Evolutionary conservation across 2,329 filamentous ascomycete genomes (phyloP), one percentile per base, ranked within the genome.

Genomic region (Coniochaeta sp.): DNA sequence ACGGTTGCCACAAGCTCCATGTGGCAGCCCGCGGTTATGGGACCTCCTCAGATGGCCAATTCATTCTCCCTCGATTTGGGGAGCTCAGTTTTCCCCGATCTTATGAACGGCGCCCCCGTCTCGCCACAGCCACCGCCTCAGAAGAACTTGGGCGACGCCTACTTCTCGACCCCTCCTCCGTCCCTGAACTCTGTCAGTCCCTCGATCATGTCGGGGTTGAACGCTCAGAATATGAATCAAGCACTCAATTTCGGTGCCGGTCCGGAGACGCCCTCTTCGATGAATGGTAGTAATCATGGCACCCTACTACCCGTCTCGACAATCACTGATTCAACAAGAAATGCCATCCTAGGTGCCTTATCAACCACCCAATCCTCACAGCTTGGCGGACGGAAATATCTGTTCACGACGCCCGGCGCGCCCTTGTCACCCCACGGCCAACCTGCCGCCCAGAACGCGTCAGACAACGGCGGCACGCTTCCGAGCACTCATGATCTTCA

Each of bases 401-500:
- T 84, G 59, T 81, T 84, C 69, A 79, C 80, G 65, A 80, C 79
- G 54, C 78, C 80, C 63, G 79, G 75, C 66, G 83, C 83, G 57
- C 81, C 82, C 22, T 72, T 83, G 66, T 82, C 82, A 62, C 76
- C 82, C 60, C 79, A 81, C 64, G 75, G 79, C 64, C 74, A 79
- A 63, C 73, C 75, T 64, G 74, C 76, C 66, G 70, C 75, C 59
- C 73, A 80, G 79, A 71, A 80, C 81, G 71, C 76, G 64, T 73
- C 77, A 67, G 78, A 80, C 65, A 76, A 81, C 67, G 79, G 76
- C 69, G 82, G 77, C 67, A 82, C 77, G 65, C 81, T 96, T 61
- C 93, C 93, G 59, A 91, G 84, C 75, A 93, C 91, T 36, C 81
- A 84, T 70, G 91, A 97, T 71, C 85, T 98, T 63, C 92, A 96